A percentile compares a stretch with the other conserved stretches of the same genome.
phyloP scores from a whole-genome alignment of 768 basidiomycete species.

The Mycena pura region DNA sequence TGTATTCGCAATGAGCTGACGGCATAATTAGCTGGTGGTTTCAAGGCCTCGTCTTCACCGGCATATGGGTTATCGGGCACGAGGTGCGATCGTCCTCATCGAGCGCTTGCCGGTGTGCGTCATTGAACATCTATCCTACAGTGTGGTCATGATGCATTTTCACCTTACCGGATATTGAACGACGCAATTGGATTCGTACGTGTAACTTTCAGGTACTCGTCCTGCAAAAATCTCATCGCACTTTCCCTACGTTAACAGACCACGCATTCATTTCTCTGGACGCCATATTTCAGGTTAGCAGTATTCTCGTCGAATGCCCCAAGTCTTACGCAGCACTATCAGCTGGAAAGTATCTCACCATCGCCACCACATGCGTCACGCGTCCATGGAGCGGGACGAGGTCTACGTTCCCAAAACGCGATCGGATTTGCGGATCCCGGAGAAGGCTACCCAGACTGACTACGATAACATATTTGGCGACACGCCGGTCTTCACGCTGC shows the following conservation, averaged over 20 bases:
- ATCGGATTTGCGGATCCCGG: conserved; percentile 58
- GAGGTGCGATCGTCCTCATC: conserved; percentile 43
- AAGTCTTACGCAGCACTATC: too few species aligned
- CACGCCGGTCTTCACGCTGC: conserved; percentile 49
- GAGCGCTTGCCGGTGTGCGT: conserved; percentile 1
- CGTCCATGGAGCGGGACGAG: conserved; percentile 61
- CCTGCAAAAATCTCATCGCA: conserved; percentile 11
- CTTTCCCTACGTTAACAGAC: conserved; percentile 39
- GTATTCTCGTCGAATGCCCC: neutral
- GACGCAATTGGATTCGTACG: conserved; percentile 59
- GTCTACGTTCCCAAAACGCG: conserved; percentile 70
- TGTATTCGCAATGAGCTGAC: neutral
- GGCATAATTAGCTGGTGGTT: conserved; percentile 58
- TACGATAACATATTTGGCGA: conserved; percentile 47
- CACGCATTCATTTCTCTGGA: conserved; percentile 56
- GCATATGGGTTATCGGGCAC: conserved; percentile 67
- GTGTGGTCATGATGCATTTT: conserved; percentile 67
- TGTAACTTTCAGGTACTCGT: conserved; percentile 10
- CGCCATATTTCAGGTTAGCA: conserved; percentile 49
- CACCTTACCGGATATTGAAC: conserved; percentile 53
- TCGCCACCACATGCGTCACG: conserved; percentile 57
- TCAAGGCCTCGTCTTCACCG: conserved; percentile 64
- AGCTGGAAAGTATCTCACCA: conserved; percentile 64
- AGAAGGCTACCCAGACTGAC: conserved; percentile 31
- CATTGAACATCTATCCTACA: conserved; percentile 27